These are phyloP conservation scores for Schoenoplectus tabernaemontani DNA, from an alignment of 202 grass and related monocot genomes.

Conservation along the genomic window DNA sequence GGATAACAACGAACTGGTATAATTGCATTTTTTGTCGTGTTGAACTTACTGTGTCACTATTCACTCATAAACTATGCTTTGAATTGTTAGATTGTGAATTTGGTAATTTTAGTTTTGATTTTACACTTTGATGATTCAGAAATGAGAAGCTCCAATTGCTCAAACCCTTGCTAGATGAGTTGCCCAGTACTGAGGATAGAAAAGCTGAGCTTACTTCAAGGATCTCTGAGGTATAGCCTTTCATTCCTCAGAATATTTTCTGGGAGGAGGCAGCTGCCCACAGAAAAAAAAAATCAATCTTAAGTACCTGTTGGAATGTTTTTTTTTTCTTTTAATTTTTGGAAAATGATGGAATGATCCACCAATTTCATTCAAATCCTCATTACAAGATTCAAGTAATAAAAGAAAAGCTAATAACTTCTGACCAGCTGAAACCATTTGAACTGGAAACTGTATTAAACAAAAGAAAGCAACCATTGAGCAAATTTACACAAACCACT, in stretches of 20 bases:
- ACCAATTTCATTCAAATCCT: not conserved
- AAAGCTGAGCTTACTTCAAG: slow-evolving; percentile 29
- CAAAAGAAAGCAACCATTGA: too few relatives aligned
- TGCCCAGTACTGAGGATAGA: slow-evolving; percentile 15
- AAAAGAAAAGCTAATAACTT: not conserved
- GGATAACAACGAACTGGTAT: not conserved
- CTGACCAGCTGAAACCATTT: not conserved
- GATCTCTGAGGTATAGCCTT: slow-evolving; percentile 40
- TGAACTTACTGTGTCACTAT: not conserved
- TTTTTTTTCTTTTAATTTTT: too few relatives aligned
- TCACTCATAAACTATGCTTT: not conserved
- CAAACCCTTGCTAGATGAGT: slow-evolving; percentile 27
- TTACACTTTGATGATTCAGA: slow-evolving; percentile 24
- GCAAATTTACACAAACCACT: too few relatives aligned
- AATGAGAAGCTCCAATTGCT: slow-evolving; percentile 46
- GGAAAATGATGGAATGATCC: not conserved
- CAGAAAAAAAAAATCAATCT: too few relatives aligned
- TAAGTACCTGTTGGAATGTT: too few relatives aligned
- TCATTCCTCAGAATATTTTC: not conserved
- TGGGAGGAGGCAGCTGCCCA: not conserved
- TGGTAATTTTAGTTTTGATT: not conserved
- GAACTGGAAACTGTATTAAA: too few relatives aligned
- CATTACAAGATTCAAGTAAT: not conserved
- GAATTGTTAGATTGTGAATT: not conserved
- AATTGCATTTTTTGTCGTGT: not conserved